These are phyloP conservation scores for Stagonosporopsis tanaceti DNA, from an alignment of 2,329 filamentous ascomycete genomes.

Conservation along the genomic window DNA sequence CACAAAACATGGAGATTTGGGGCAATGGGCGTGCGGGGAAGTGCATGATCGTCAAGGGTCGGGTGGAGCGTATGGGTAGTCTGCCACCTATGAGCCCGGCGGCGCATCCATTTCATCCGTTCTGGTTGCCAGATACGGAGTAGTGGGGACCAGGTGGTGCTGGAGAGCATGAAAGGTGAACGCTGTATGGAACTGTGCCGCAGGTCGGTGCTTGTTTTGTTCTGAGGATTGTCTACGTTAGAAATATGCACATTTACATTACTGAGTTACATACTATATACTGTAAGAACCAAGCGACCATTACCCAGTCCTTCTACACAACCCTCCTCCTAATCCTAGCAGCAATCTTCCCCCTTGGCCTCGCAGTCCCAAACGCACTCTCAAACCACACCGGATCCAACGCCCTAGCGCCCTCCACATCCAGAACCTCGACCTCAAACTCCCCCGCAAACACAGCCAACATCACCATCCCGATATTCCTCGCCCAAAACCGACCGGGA, in stretches of 20 bases:
- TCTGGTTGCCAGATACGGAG: not conserved
- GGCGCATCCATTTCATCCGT: not conserved
- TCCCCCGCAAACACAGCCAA: not conserved
- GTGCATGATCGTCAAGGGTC: constrained; percentile 26
- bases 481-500: constrained; percentile 26
- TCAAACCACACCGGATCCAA: constrained; percentile 2
- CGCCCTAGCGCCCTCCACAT: not conserved
- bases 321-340: not conserved
- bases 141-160: not conserved
- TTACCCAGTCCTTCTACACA: not conserved
- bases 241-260: no score
- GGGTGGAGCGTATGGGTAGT: not conserved
- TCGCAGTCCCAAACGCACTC: constrained; percentile 7
- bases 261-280: not conserved
- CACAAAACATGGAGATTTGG: no score
- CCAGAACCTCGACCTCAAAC: not conserved
- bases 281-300: not conserved
- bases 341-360: not conserved
- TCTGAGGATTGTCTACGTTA: no score
- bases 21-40: constrained; percentile 16
- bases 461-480: constrained; percentile 24
- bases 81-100: not conserved
- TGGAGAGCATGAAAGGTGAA: no score
- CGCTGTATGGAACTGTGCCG: no score
- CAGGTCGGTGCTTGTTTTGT: no score